Percentiles rank a stretch among this genome's conserved stretches.
Evolutionary conservation across 2,329 filamentous ascomycete genomes (phyloP).

Genomic region (Erysiphe pulchra): DNA sequence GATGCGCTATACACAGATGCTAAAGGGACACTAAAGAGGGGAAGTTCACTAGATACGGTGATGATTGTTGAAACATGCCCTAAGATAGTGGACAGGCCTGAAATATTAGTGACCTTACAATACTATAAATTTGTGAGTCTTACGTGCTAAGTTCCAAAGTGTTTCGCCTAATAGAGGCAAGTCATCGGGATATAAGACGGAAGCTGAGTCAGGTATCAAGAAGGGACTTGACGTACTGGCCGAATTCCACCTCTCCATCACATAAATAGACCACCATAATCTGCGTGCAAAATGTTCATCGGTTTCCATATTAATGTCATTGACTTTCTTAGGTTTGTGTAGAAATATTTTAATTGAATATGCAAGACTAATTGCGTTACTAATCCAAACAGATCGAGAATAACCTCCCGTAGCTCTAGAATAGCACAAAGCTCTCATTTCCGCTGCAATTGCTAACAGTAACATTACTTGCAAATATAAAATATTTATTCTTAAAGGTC

Average conservation of each 20-base stretch:
- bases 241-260: slow-evolving; percentile 50
- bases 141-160: slow-evolving; percentile 38
- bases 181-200: slow-evolving; percentile 33
- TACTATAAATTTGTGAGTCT: slow-evolving; percentile 14
- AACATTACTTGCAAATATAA: slow-evolving; percentile 41
- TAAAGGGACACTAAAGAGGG: slow-evolving; percentile 17
- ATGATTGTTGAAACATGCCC: slow-evolving; percentile 25
- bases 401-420: slow-evolving; percentile 19
- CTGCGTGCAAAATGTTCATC: slow-evolving; percentile 35
- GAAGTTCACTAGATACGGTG: slow-evolving; percentile 18
- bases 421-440: slow-evolving; percentile 21
- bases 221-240: slow-evolving; percentile 36
- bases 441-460: slow-evolving; percentile 38
- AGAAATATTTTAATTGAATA: slow-evolving; percentile 37
- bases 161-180: slow-evolving; percentile 33
- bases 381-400: slow-evolving; percentile 27
- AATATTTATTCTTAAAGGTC: slow-evolving; percentile 18
- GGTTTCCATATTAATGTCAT: slow-evolving; percentile 27
- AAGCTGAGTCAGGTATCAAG: slow-evolving; percentile 34
- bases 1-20: slow-evolving; percentile 21
- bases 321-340: slow-evolving; percentile 15
- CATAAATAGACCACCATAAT: slow-evolving; percentile 46
- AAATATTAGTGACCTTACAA: background rate
- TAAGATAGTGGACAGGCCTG: slow-evolving; percentile 31
- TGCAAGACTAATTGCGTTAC: slow-evolving; percentile 36